Conservation (phyloP, 139 green algal genomes). For the Ulvella scutata region DNA sequence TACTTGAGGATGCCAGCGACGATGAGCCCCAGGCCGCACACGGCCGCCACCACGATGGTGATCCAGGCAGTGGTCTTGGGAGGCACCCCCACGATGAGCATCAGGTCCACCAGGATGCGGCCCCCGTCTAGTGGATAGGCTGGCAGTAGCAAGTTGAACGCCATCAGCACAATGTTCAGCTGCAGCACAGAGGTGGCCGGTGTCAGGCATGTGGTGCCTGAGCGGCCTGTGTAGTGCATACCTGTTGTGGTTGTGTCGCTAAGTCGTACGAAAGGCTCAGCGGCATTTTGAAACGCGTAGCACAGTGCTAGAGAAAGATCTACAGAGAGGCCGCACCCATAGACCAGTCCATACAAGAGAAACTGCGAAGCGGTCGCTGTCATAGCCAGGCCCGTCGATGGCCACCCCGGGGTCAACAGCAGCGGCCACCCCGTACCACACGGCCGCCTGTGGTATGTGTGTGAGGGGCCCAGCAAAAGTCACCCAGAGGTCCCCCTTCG, state of each 20-base stretch:
- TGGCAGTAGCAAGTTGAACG: constrained; percentile 64
- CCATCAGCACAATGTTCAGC: constrained; percentile 52
- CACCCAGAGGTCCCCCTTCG: constrained; percentile 48
- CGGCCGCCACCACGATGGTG: constrained; percentile 14
- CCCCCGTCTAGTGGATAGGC: constrained; percentile 59
- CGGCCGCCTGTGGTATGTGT: constrained; percentile 39
- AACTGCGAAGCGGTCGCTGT: too few relatives aligned
- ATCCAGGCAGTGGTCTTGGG: constrained; percentile 12
- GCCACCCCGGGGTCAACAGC: too few relatives aligned
- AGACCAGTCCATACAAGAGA: too few relatives aligned
- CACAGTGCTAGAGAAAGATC: too few relatives aligned
- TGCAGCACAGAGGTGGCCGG: background rate
- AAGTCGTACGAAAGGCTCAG: too few relatives aligned
- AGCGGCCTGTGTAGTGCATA: too few relatives aligned
- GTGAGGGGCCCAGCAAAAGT: constrained; percentile 50
- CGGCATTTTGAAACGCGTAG: too few relatives aligned
- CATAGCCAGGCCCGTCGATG: too few relatives aligned
- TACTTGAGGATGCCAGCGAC: constrained; percentile 7
- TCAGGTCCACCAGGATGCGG: constrained; percentile 27
- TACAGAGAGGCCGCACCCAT: too few relatives aligned
- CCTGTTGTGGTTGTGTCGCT: too few relatives aligned
- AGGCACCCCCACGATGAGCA: constrained; percentile 27
- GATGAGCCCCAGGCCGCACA: constrained; percentile 13
- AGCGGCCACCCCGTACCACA: too few relatives aligned
- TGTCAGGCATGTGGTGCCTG: too few relatives aligned